Conservation (phyloP, 2,329 filamentous ascomycete species). For the Pestalotiopsis sp. region DNA sequence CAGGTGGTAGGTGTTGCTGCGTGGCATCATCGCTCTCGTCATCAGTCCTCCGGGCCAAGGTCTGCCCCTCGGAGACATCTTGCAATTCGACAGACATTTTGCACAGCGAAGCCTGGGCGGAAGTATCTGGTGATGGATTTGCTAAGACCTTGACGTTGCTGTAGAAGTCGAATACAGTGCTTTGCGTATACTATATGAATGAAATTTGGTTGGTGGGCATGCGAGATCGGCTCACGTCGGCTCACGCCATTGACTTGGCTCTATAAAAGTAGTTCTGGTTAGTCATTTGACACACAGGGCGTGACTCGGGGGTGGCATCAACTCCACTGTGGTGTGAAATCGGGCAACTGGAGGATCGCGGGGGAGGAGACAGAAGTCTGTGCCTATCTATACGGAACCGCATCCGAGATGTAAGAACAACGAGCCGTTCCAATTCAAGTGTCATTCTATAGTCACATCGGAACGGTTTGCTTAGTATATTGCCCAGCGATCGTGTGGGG, state of each 20-base stretch:
- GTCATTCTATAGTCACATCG: not conserved
- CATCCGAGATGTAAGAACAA: no score
- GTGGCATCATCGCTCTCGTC: not conserved
- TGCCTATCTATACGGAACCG: not conserved
- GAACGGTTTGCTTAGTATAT: not conserved
- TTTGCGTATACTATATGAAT: no score
- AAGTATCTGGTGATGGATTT: not conserved
- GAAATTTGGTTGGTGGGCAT: not conserved
- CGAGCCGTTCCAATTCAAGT: not conserved
- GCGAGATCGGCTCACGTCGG: not conserved
- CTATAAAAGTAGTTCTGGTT: not conserved
- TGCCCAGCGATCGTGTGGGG: not conserved
- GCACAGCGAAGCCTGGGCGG: not conserved
- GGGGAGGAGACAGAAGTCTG: not conserved
- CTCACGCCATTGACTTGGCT: not conserved
- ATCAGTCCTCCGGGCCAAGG: slow-evolving; percentile 22
- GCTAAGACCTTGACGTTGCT: not conserved
- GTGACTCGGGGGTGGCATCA: not conserved
- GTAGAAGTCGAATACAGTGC: no score
- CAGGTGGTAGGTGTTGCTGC: not conserved
- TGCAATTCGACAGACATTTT: not conserved
- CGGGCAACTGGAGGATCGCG: not conserved
- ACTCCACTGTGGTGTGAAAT: not conserved
- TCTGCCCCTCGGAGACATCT: not conserved
- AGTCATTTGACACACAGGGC: not conserved